Conservation (phyloP, 2,329 filamentous ascomycete genomes). For the Fusarium zealandicum region DNA sequence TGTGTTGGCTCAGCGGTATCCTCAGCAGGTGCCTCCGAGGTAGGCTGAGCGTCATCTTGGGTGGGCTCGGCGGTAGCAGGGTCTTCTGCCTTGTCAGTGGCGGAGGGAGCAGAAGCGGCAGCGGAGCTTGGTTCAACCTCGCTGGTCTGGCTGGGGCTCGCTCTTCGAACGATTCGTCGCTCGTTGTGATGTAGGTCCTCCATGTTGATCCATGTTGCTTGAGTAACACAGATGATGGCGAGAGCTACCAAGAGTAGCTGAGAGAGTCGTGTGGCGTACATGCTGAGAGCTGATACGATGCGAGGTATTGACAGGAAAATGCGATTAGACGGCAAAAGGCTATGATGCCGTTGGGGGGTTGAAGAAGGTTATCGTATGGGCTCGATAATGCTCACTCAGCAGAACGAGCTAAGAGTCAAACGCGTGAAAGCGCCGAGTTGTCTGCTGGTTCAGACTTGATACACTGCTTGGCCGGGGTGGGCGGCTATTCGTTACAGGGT, state of each 20-base stretch:
- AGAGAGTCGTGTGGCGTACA: constrained; percentile 57
- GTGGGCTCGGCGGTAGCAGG: constrained; percentile 13
- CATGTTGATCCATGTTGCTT: constrained; percentile 49
- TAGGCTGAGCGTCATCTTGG: constrained; percentile 5
- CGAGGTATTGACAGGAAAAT: background rate
- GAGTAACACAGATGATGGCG: constrained; percentile 54
- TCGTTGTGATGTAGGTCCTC: constrained; percentile 33
- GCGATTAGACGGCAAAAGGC: background rate
- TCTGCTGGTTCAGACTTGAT: constrained; percentile 11
- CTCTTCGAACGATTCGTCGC: constrained; percentile 33
- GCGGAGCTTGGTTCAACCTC: constrained; percentile 20
- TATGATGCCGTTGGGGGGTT: background rate
- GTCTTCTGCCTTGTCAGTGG: constrained; percentile 16
- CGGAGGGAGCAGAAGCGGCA: constrained; percentile 11
- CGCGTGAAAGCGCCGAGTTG: constrained; percentile 7
- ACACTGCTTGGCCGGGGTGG: constrained; percentile 4
- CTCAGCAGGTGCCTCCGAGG: constrained; percentile 9
- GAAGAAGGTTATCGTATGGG: constrained; percentile 2
- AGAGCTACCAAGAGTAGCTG: constrained; percentile 59
- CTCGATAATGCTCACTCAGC: constrained; percentile 8
- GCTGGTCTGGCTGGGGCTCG: constrained; percentile 24
- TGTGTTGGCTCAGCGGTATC: constrained; percentile 17
- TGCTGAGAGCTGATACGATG: constrained; percentile 37
- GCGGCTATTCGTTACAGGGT: constrained; percentile 3
- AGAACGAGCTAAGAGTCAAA: constrained; percentile 3